phyloP scores from a whole-genome alignment of 2,329 filamentous ascomycete genomes.

The Talaromyces sp. region DNA sequence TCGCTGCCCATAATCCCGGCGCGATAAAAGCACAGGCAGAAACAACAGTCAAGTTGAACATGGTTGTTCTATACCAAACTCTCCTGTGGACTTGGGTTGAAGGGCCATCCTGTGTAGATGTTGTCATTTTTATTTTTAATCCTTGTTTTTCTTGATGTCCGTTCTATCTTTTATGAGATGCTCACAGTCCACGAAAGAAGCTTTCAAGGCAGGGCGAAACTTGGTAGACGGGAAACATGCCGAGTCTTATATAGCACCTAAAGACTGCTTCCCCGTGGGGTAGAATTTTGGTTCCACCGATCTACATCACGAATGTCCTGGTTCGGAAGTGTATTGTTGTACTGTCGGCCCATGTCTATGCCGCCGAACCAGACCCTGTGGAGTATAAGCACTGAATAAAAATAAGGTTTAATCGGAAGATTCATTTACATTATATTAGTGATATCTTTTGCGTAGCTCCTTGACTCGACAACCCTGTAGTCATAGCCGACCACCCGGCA shows the following conservation, averaged over 20 bases:
- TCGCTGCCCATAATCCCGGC: constrained; percentile 43
- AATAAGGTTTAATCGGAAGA: neutral
- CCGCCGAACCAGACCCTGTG: neutral
- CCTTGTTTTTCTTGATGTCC: neutral
- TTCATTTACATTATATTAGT: neutral
- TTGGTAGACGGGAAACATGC: neutral
- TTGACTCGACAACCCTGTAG: too few relatives aligned
- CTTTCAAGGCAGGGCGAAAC: neutral
- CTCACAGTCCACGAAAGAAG: neutral
- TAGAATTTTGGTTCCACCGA: neutral
- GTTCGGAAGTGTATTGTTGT: neutral
- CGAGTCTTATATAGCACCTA: neutral
- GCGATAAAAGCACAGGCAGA: constrained; percentile 39
- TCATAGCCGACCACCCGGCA: too few relatives aligned
- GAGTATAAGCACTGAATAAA: neutral
- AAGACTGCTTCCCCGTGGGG: too few relatives aligned
- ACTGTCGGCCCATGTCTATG: neutral
- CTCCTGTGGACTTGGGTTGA: neutral
- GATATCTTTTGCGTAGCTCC: too few relatives aligned
- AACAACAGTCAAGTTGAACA: constrained; percentile 38
- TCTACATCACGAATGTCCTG: neutral
- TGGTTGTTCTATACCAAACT: neutral
- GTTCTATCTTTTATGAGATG: neutral
- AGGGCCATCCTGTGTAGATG: neutral
- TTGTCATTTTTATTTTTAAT: neutral